Evolutionary conservation across 1,284 basidiomycete species (phyloP).

Genomic region (Cystobasidiaceae sp.): DNA sequence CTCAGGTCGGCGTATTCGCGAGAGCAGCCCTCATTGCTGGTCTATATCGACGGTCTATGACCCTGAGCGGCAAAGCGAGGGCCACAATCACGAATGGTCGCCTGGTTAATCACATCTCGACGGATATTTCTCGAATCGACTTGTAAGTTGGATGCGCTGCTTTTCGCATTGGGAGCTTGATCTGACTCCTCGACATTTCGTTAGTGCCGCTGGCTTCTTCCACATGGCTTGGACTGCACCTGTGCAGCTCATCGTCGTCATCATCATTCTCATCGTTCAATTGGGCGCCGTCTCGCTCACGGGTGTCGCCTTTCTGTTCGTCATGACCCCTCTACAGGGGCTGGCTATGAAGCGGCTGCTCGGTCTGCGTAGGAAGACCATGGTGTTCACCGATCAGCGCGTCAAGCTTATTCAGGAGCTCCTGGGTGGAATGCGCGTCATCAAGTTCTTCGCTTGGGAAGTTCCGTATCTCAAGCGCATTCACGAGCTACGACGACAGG

Average conservation of each 20-base stretch:
- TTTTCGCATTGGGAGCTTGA: background rate
- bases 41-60: constrained; percentile 74
- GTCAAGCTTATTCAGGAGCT: constrained; percentile 73
- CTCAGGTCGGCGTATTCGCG: constrained; percentile 69
- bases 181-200: background rate
- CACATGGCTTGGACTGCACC: constrained; percentile 69
- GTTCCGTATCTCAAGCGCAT: constrained; percentile 62
- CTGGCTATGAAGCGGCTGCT: constrained; percentile 71
- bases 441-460: constrained; percentile 71
- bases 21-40: constrained; percentile 83
- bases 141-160: constrained; percentile 50
- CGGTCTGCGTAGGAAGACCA: constrained; percentile 63
- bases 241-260: constrained; percentile 60
- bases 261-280: constrained; percentile 62
- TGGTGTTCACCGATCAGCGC: constrained; percentile 83
- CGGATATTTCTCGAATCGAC: constrained; percentile 84
- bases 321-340: constrained; percentile 61
- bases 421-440: constrained; percentile 76
- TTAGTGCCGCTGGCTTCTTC: constrained; percentile 66
- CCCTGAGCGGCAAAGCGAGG: constrained; percentile 73
- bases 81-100: constrained; percentile 76
- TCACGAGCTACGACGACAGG: constrained; percentile 63
- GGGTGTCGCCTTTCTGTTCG: constrained; percentile 72
- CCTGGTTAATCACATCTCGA: constrained; percentile 87
- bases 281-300: constrained; percentile 75